Evolutionary conservation across 129 eudicot genomes (phyloP).

Genomic region (Silybum marianum): DNA sequence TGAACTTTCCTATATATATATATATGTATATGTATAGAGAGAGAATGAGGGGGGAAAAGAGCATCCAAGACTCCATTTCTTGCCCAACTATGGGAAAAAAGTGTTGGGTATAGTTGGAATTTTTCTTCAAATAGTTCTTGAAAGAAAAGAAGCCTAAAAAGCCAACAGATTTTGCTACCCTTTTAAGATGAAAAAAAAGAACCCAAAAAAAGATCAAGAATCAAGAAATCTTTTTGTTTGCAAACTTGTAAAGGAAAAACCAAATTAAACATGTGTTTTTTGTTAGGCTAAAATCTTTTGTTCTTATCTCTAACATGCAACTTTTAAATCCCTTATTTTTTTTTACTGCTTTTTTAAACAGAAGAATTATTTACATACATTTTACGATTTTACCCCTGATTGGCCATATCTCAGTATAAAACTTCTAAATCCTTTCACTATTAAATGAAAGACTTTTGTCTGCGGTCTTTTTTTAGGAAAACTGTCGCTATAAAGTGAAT

Average conservation of each 20-base stretch:
- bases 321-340: neutral
- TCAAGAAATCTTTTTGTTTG: conserved; percentile 33
- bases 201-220: conserved; percentile 20
- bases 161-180: conserved; percentile 38
- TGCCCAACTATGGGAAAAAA: conserved; percentile 30
- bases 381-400: no score
- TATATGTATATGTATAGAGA: conserved; percentile 19
- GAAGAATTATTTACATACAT: neutral
- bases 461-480: no score
- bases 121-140: conserved; percentile 35
- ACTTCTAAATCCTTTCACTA: no score
- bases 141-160: conserved; percentile 21
- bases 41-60: conserved; percentile 1
- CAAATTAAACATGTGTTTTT: conserved; percentile 24
- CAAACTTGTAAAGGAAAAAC: conserved; percentile 28
- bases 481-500: no score
- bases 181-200: conserved; percentile 28
- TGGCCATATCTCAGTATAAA: no score
- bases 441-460: no score
- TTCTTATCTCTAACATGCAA: neutral
- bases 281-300: conserved; percentile 13
- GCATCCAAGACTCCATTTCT: conserved; percentile 28
- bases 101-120: conserved; percentile 33
- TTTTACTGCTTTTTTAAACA: neutral
- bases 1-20: no score